These are phyloP conservation scores for Eragrostis tef DNA, from an alignment of 202 grass and related monocot genomes.

Conservation along the genomic window DNA sequence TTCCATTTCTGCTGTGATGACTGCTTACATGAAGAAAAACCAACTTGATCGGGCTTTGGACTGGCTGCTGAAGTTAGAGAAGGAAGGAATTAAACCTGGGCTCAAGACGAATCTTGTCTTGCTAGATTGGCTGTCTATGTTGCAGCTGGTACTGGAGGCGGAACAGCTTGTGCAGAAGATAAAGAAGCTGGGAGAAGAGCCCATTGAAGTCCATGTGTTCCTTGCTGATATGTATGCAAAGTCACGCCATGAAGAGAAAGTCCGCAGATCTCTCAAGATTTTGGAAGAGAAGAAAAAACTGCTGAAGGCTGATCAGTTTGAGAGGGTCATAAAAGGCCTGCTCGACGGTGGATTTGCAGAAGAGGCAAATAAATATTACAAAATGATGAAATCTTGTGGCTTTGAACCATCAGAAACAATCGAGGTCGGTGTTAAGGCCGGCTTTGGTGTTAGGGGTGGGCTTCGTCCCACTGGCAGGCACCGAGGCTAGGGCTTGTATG, in stretches of 20 bases:
- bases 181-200: constrained; percentile 60
- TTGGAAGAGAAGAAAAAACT: constrained; percentile 71
- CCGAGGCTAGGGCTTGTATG: constrained; percentile 13
- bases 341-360: constrained; percentile 54
- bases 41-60: constrained; percentile 66
- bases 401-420: constrained; percentile 49
- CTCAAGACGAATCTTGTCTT: constrained; percentile 62
- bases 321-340: constrained; percentile 66
- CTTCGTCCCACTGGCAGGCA: constrained; percentile 18
- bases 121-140: constrained; percentile 70
- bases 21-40: constrained; percentile 63
- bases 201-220: constrained; percentile 73
- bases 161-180: constrained; percentile 65
- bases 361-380: constrained; percentile 63
- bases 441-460: constrained; percentile 1
- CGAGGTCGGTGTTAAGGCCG: constrained; percentile 38
- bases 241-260: constrained; percentile 54
- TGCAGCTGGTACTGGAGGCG: constrained; percentile 75
- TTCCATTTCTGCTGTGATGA: constrained; percentile 67
- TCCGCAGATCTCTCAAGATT: constrained; percentile 71
- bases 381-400: constrained; percentile 64
- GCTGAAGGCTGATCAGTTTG: constrained; percentile 65
- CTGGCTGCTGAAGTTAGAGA: constrained; percentile 75
- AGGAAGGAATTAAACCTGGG: constrained; percentile 69
- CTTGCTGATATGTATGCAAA: constrained; percentile 85